phyloP scores from a whole-genome alignment of 176 grass and related monocot genomes.

The Bothriochloa decipiens region DNA sequence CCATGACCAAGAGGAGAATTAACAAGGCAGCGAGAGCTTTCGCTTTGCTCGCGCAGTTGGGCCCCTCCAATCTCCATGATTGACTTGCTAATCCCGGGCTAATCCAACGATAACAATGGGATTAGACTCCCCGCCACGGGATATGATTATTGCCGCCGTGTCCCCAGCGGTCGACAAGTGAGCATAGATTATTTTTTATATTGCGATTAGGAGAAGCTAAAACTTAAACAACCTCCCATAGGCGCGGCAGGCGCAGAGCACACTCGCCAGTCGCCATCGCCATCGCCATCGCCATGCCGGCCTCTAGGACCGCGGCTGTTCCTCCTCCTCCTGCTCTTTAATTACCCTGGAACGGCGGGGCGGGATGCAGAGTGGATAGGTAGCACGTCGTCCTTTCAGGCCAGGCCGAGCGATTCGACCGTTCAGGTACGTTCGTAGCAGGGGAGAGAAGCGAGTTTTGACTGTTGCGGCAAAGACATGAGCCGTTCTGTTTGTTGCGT shows the following conservation, averaged over 20 bases:
- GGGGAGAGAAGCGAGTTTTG: too few relatives aligned
- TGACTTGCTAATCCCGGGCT: constrained; percentile 8
- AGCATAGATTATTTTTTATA: constrained; percentile 9
- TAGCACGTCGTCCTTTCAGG: neutral
- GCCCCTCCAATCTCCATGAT: neutral
- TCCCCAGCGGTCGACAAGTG: constrained; percentile 1
- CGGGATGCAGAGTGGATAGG: neutral
- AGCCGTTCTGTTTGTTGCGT: too few relatives aligned
- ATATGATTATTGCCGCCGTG: neutral
- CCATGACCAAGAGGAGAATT: neutral
- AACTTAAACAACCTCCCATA: neutral
- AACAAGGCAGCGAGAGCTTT: constrained; percentile 2
- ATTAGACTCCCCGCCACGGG: neutral
- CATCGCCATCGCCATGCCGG: constrained; percentile 30
- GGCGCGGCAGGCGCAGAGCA: constrained; percentile 17
- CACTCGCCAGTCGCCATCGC: constrained; percentile 39
- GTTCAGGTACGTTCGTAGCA: neutral
- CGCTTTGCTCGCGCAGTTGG: neutral
- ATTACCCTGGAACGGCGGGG: neutral
- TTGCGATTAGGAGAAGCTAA: neutral
- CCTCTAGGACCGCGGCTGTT: constrained; percentile 23
- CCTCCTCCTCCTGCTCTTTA: constrained; percentile 6
- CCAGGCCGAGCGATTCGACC: too few relatives aligned
- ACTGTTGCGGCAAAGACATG: too few relatives aligned
- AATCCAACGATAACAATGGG: neutral